These are phyloP conservation scores for Trichophaea hybrida DNA, from an alignment of 2,329 filamentous ascomycete genomes.

Conservation along the genomic window DNA sequence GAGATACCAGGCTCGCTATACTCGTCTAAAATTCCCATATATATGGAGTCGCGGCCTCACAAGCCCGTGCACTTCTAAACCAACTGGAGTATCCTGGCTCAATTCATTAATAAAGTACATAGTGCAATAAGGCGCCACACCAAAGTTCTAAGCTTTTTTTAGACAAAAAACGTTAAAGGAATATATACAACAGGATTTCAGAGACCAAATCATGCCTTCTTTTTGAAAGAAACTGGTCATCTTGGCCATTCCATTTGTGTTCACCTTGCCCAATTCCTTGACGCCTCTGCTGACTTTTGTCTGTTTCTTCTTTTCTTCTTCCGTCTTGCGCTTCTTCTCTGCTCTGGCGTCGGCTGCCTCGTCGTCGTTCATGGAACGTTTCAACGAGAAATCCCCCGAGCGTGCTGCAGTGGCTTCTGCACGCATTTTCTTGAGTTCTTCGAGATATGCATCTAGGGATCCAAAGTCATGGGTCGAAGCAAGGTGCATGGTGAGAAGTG, in stretches of 20 bases:
- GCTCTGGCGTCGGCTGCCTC: conserved; percentile 40
- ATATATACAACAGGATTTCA: not conserved
- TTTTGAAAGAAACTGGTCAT: conserved; percentile 83
- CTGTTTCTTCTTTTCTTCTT: conserved; percentile 78
- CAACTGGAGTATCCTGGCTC: no score
- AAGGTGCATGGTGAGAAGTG: conserved; percentile 35
- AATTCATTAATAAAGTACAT: not conserved
- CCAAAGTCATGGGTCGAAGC: conserved; percentile 47
- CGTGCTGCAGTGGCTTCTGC: conserved; percentile 57
- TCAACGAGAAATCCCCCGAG: conserved; percentile 56
- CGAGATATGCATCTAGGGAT: conserved; percentile 55
- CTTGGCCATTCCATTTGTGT: conserved; percentile 91
- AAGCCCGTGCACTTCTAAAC: no score
- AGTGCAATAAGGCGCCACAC: not conserved
- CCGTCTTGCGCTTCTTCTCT: conserved; percentile 71
- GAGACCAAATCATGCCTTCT: conserved; percentile 32
- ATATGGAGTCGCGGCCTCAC: no score
- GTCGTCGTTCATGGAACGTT: conserved; percentile 53
- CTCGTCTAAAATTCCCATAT: no score
- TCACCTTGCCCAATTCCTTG: conserved; percentile 72
- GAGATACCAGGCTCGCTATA: no score
- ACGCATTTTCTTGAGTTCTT: conserved; percentile 50
- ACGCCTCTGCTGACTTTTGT: conserved; percentile 59
- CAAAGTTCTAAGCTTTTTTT: not conserved
- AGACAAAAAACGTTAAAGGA: not conserved